Evolutionary conservation across 306 rosid species (phyloP).

Genomic region (apple (Malus domestica)): DNA sequence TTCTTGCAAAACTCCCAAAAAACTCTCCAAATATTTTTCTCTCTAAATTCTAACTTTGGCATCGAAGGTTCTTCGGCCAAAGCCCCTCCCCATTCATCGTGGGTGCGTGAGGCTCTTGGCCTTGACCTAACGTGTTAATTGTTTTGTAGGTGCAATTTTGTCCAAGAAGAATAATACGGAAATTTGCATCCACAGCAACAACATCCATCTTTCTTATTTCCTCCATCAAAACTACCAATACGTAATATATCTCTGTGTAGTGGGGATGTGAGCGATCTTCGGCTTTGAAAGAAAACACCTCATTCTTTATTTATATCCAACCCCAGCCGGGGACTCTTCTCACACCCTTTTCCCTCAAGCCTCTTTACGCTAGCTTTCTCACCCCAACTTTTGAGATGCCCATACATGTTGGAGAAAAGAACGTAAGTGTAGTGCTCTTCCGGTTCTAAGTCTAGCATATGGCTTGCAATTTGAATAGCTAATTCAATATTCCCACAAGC

Average conservation of each 20-base stretch:
- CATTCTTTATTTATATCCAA: constrained; percentile 70
- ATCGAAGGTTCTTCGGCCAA: no score
- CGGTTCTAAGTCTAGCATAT: constrained; percentile 59
- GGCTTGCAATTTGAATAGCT: constrained; percentile 57
- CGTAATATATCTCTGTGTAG: constrained; percentile 33
- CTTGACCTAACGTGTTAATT: no score
- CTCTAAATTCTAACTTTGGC: no score
- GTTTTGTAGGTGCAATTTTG: no score
- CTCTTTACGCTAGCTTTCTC: constrained; percentile 59
- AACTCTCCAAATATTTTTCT: no score
- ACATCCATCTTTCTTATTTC: constrained; percentile 30
- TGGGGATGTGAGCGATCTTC: constrained; percentile 60
- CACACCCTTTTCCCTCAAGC: constrained; percentile 68
- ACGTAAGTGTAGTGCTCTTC: constrained; percentile 76
- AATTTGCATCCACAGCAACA: background rate
- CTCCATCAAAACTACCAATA: constrained; percentile 37
- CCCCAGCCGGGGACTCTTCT: constrained; percentile 83
- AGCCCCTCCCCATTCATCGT: no score
- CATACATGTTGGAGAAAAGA: constrained; percentile 64
- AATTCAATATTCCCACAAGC: constrained; percentile 66
- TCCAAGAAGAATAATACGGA: no score
- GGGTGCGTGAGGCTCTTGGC: no score
- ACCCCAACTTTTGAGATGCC: constrained; percentile 57
- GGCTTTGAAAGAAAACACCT: constrained; percentile 76
- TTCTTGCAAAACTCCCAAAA: no score